phyloP scores from a whole-genome alignment of 169 alveolate species.

The Eimeria sp. region DNA sequence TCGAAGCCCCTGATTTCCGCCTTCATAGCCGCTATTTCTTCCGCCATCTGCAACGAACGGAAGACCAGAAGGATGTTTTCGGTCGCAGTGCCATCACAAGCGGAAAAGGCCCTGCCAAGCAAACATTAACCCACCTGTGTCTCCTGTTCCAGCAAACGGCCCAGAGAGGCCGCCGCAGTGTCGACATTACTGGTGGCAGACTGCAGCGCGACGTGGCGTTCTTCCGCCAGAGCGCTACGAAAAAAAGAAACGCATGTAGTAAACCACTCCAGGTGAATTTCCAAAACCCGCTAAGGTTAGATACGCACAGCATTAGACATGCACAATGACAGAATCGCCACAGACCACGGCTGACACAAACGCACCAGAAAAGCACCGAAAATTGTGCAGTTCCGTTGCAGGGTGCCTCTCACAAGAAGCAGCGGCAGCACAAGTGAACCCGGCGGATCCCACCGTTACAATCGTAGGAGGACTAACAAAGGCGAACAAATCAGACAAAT shows the following conservation, averaged over 20 bases:
- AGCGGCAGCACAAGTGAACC: neutral
- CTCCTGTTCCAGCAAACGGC: conserved; percentile 57
- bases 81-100: neutral
- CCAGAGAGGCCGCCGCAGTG: conserved; percentile 42
- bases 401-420: neutral
- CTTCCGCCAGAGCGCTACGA: conserved; percentile 66
- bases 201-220: conserved; percentile 73
- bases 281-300: neutral
- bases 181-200: conserved; percentile 52
- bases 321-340: neutral
- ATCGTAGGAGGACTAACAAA: neutral
- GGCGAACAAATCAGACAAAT: neutral
- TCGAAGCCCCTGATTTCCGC: conserved; percentile 50
- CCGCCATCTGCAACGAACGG: conserved; percentile 58
- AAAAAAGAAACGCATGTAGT: neutral
- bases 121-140: conserved; percentile 3
- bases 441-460: neutral
- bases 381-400: neutral
- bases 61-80: neutral
- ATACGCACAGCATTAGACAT: neutral
- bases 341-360: neutral
- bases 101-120: neutral
- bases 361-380: neutral
- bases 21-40: conserved; percentile 59
- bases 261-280: neutral